phyloP scores from a whole-genome alignment of 495 filamentous ascomycete genomes.

The Hypoxylon lienhwacheense region DNA sequence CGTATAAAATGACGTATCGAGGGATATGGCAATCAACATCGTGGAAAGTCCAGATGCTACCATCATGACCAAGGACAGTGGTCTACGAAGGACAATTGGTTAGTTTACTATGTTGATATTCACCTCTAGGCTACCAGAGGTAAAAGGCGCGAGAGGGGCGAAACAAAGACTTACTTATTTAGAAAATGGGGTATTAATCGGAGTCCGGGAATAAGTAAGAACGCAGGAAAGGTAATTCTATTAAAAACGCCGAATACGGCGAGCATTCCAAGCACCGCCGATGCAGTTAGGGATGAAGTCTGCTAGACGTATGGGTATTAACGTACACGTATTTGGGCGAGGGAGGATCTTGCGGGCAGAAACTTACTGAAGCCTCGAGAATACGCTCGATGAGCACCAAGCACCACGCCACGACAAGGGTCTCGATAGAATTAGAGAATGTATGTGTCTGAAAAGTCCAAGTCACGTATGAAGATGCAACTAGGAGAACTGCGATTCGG shows the following conservation, averaged over 20 bases:
- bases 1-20: conserved; percentile 84
- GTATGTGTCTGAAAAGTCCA: conserved; percentile 99
- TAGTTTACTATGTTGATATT: not conserved
- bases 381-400: conserved; percentile 88
- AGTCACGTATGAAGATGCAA: conserved; percentile 95
- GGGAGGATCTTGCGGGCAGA: not conserved
- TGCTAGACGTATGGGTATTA: conserved; percentile 51
- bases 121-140: not conserved
- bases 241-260: conserved; percentile 89
- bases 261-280: conserved; percentile 74
- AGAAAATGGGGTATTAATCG: conserved; percentile 81
- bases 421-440: conserved; percentile 97
- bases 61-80: conserved; percentile 66
- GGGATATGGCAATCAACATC: conserved; percentile 67
- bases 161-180: conserved; percentile 62
- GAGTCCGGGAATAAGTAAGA: conserved; percentile 76
- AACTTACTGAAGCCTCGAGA: conserved; percentile 68
- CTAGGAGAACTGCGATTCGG: conserved; percentile 70
- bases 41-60: conserved; percentile 62
- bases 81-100: conserved; percentile 50
- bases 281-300: conserved; percentile 72
- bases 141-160: not conserved
- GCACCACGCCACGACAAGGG: conserved; percentile 86
- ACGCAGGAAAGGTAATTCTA: conserved; percentile 94
- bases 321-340: not conserved